A percentile compares a stretch with the other conserved stretches of the same genome.
Evolutionary conservation across 2,329 filamentous ascomycete genomes (phyloP).

Genomic region (Aspergillus nomiae): DNA sequence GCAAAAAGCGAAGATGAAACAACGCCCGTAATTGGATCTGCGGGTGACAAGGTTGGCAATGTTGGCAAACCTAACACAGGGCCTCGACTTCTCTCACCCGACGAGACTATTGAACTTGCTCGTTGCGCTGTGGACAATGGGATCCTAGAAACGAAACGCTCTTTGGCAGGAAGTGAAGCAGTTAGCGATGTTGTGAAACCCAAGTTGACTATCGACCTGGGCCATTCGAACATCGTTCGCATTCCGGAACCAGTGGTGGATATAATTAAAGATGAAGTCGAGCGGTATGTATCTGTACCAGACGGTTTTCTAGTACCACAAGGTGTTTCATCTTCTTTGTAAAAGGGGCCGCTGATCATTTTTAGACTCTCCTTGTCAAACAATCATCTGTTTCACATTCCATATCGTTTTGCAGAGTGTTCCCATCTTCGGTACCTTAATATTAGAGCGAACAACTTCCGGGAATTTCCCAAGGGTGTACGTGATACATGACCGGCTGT

Average conservation of each 20-base stretch:
- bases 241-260: slow-evolving; percentile 54
- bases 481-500: slow-evolving; percentile 30
- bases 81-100: slow-evolving; percentile 38
- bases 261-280: slow-evolving; percentile 56
- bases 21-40: slow-evolving; percentile 27
- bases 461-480: slow-evolving; percentile 67
- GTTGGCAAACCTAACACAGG: slow-evolving; percentile 25
- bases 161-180: slow-evolving; percentile 47
- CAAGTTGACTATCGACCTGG: slow-evolving; percentile 54
- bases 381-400: slow-evolving; percentile 53
- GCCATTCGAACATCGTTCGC: slow-evolving; percentile 50
- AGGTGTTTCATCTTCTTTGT: neutral
- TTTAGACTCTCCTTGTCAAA: slow-evolving; percentile 52
- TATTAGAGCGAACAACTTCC: slow-evolving; percentile 52
- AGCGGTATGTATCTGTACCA: slow-evolving; percentile 41
- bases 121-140: slow-evolving; percentile 49
- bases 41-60: slow-evolving; percentile 24
- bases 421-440: slow-evolving; percentile 53
- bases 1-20: slow-evolving; percentile 32
- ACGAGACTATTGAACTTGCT: slow-evolving; percentile 50
- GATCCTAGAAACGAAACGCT: slow-evolving; percentile 50
- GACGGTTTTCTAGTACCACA: neutral
- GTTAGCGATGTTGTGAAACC: slow-evolving; percentile 50
- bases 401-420: slow-evolving; percentile 51
- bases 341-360: slow-evolving; percentile 17